Percentiles rank a stretch among this genome's conserved stretches.
Conservation (phyloP, 2,329 filamentous ascomycete genomes). For the Chrysoporthe deuterocubensis region DNA sequence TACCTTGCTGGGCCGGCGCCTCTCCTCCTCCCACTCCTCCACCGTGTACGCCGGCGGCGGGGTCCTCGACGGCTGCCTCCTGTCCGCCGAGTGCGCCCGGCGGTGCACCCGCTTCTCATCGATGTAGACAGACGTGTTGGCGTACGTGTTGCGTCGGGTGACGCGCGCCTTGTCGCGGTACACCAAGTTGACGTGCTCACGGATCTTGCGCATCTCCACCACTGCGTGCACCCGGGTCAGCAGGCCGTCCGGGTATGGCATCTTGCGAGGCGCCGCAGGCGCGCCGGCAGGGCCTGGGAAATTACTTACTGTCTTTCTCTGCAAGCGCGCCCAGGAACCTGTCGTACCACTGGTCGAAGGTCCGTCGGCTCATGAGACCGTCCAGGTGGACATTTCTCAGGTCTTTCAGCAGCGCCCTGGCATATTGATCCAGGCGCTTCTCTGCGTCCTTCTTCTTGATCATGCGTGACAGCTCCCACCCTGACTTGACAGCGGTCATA, state of each 20-base stretch:
- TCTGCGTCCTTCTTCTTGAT: conserved; percentile 35
- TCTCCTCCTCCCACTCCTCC: conserved; percentile 24
- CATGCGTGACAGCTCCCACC: conserved; percentile 38
- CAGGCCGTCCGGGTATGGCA: background rate
- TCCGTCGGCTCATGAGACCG: conserved; percentile 32
- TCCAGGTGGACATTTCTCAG: conserved; percentile 28
- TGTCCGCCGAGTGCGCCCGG: conserved; percentile 23
- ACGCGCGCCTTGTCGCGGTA: conserved; percentile 22
- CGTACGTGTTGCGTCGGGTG: conserved; percentile 22
- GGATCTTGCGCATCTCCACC: conserved; percentile 27
- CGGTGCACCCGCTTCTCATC: conserved; percentile 23
- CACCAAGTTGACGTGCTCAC: conserved; percentile 26
- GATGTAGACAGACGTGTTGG: conserved; percentile 14
- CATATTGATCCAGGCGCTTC: conserved; percentile 26
- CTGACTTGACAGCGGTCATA: conserved; percentile 37
- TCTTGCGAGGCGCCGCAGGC: too few species aligned
- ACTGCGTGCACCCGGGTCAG: conserved; percentile 7
- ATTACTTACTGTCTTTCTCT: conserved; percentile 35
- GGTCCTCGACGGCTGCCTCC: conserved; percentile 7
- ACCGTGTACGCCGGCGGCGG: conserved; percentile 15
- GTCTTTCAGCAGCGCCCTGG: conserved; percentile 24
- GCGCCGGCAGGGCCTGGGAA: too few species aligned
- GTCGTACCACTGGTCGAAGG: conserved; percentile 37
- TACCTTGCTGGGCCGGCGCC: conserved; percentile 18
- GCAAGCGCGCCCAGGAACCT: conserved; percentile 35